These are phyloP conservation scores for Fistulifera solaris DNA, from an alignment of 108 stramenopile species.

Conservation along the genomic window DNA sequence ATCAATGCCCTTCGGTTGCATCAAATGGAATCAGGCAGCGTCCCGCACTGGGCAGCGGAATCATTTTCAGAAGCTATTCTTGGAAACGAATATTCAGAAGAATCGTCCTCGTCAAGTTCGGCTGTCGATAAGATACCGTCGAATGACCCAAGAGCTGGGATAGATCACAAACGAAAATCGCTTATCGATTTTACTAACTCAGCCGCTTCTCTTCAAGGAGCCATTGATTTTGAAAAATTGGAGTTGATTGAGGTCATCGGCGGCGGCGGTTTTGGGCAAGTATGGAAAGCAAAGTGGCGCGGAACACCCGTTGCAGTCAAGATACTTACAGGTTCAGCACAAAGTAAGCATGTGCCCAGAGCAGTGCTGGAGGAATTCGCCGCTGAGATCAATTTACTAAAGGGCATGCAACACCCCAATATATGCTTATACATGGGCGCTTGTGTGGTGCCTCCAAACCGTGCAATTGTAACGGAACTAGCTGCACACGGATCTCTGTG, in stretches of 20 bases:
- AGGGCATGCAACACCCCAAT: slow-evolving; percentile 89
- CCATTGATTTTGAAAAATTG: slow-evolving; percentile 63
- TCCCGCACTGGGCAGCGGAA: slow-evolving; percentile 22
- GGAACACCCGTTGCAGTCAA: slow-evolving; percentile 88
- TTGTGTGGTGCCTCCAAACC: slow-evolving; percentile 79
- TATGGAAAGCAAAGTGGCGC: slow-evolving; percentile 76
- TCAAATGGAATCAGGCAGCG: slow-evolving; percentile 39
- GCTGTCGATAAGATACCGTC: slow-evolving; percentile 28
- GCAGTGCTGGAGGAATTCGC: slow-evolving; percentile 78
- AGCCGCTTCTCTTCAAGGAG: slow-evolving; percentile 46
- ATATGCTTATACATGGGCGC: slow-evolving; percentile 93
- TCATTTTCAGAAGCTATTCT: slow-evolving; percentile 3
- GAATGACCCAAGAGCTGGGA: slow-evolving; percentile 61
- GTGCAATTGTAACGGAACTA: slow-evolving; percentile 84
- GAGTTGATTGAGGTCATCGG: slow-evolving; percentile 71
- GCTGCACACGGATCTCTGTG: slow-evolving; percentile 77
- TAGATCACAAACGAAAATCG: slow-evolving; percentile 60
- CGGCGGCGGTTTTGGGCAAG: slow-evolving; percentile 88
- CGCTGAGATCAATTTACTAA: slow-evolving; percentile 78
- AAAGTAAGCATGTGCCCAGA: slow-evolving; percentile 57
- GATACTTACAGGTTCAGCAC: slow-evolving; percentile 67
- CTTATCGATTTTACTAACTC: slow-evolving; percentile 59
- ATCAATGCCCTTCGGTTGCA: slow-evolving; percentile 28
- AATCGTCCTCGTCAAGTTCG: neutral
- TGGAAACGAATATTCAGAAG: slow-evolving; percentile 8